Evolutionary conservation across 2,329 filamentous ascomycete species (phyloP).

Genomic region (Sarocladiaceae sp.): DNA sequence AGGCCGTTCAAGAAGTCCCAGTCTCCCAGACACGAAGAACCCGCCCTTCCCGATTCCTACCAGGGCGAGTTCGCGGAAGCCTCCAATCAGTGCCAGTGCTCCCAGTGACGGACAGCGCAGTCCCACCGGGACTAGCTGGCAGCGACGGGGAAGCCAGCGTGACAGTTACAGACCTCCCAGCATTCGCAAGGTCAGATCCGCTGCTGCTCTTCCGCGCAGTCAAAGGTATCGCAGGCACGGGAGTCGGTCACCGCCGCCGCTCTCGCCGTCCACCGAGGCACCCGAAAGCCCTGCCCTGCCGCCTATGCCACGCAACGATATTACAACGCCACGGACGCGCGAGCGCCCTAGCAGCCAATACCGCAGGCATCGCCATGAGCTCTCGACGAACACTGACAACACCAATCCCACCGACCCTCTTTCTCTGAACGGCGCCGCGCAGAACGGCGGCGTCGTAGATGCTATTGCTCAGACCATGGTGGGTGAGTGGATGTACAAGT

Average conservation of each 20-base stretch:
- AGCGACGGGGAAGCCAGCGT: conserved; percentile 43
- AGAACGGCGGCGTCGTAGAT: conserved; percentile 81
- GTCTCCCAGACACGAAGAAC: conserved; percentile 51
- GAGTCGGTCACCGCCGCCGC: conserved; percentile 60
- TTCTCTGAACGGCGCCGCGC: conserved; percentile 45
- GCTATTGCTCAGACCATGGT: conserved; percentile 98
- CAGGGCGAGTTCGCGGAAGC: conserved; percentile 78
- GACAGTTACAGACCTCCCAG: conserved; percentile 54
- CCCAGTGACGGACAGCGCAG: conserved; percentile 71
- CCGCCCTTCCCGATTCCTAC: conserved; percentile 93
- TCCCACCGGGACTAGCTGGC: conserved; percentile 62
- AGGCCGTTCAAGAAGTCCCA: conserved; percentile 61
- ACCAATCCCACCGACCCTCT: conserved; percentile 37
- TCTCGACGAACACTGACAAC: conserved; percentile 56
- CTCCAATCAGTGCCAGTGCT: conserved; percentile 60
- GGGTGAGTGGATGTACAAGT: conserved; percentile 95
- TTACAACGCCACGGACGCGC: conserved; percentile 55
- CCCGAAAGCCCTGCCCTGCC: conserved; percentile 69
- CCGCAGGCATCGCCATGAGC: conserved; percentile 48
- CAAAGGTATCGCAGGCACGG: conserved; percentile 44
- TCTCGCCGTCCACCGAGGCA: conserved; percentile 63
- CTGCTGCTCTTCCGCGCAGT: conserved; percentile 62
- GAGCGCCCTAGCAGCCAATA: conserved; percentile 36
- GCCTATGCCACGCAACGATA: conserved; percentile 68
- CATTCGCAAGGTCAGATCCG: conserved; percentile 82